These are phyloP conservation scores for Phytophthora melonis DNA, from an alignment of 352 stramenopile species.

Conservation along the genomic window DNA sequence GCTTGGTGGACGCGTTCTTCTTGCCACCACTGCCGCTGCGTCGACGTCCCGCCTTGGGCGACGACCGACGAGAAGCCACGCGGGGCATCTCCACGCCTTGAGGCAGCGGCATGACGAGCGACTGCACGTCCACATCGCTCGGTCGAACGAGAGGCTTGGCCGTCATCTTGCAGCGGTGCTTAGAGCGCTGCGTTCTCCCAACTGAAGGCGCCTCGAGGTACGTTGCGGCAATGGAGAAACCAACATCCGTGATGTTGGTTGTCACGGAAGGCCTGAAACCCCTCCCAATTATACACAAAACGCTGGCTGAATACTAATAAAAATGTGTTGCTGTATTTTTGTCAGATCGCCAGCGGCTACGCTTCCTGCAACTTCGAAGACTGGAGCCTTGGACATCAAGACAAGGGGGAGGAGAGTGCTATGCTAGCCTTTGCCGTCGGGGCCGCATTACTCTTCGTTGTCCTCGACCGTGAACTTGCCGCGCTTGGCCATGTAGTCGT, in stretches of 20 bases:
- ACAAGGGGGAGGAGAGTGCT: neutral
- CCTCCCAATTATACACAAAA: neutral
- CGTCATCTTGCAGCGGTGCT: conserved; percentile 28
- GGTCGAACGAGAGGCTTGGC: conserved; percentile 38
- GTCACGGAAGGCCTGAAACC: conserved; percentile 16
- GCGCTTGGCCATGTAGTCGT: conserved; percentile 78
- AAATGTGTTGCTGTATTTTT: conserved; percentile 39
- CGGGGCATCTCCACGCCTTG: conserved; percentile 33
- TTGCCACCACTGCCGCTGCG: conserved; percentile 27
- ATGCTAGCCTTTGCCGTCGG: conserved; percentile 19
- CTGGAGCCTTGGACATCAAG: neutral
- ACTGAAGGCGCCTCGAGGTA: conserved; percentile 24
- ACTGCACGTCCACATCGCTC: conserved; percentile 42
- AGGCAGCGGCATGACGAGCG: conserved; percentile 37
- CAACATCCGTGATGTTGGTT: neutral
- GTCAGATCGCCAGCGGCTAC: neutral
- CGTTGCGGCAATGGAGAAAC: conserved; percentile 5
- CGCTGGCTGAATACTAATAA: conserved; percentile 13
- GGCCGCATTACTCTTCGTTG: conserved; percentile 28
- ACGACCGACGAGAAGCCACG: neutral
- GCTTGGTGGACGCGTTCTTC: conserved; percentile 17
- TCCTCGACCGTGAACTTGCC: conserved; percentile 68
- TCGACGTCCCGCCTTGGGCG: conserved; percentile 23
- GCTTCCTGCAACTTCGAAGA: neutral
- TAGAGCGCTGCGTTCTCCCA: conserved; percentile 6